These are phyloP conservation scores for Iris pallida DNA, from an alignment of 116 monocot species.

Conservation along the genomic window DNA sequence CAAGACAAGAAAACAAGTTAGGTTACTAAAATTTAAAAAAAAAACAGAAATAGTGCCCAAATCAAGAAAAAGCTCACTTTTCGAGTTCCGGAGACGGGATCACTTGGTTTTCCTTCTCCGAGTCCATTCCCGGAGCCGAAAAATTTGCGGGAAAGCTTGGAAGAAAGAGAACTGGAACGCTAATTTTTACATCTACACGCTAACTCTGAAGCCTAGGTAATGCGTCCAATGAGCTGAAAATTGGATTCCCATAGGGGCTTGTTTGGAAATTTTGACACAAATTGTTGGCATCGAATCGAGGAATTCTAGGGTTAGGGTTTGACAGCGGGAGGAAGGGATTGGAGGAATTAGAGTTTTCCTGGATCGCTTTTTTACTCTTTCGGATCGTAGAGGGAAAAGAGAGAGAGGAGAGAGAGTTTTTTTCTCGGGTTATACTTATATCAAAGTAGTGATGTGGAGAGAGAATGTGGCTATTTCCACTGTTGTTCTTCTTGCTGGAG, in stretches of 20 bases:
- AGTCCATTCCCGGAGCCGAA: conserved; percentile 37
- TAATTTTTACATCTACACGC: background rate
- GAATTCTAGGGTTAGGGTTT: background rate
- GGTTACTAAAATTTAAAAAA: background rate
- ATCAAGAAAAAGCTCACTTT: background rate
- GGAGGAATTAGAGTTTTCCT: no score
- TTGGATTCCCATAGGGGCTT: background rate
- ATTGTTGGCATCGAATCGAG: background rate
- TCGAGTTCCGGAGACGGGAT: conserved; percentile 1
- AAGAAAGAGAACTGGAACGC: background rate
- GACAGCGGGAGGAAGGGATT: background rate
- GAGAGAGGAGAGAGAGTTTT: no score
- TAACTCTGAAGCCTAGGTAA: background rate
- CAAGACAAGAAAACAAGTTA: background rate
- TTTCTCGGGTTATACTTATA: no score
- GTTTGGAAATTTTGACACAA: background rate
- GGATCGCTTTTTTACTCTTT: no score
- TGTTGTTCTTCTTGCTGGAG: no score
- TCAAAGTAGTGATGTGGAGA: no score
- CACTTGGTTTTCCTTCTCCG: conserved; percentile 25
- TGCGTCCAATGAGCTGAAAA: background rate
- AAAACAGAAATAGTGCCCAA: conserved; percentile 2
- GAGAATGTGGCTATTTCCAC: no score
- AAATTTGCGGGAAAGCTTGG: background rate
- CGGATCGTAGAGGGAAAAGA: no score